Base-by-base conservation (phyloP, 2,329 filamentous ascomycete species). In the Pseudogymnoascus sp. region DNA sequence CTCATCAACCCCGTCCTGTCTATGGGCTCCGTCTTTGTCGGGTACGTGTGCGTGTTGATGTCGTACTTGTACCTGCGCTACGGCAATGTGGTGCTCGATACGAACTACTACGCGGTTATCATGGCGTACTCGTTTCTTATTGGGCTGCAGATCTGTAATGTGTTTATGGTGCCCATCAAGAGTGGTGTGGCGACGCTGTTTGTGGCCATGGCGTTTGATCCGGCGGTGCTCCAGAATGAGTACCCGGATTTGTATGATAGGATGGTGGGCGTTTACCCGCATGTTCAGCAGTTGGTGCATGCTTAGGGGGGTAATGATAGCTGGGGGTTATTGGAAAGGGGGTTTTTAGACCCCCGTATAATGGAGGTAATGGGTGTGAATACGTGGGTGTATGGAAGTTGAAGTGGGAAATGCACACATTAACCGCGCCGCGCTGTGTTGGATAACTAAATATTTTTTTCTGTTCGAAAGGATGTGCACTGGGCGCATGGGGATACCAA, bases 131-230 rank as follows among this genome's bases (percentile, higher is more conserved):
- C 91, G 0, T 96, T 97, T 77, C 77, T 97, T 61, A 92, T 97
- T 66, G 93, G 93, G 6, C 77, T 96, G 67, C 93, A 97, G 74
- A 89, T 97, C 64, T 89, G 88, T 73, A 89, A 95, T 74, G 84
- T 96, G 66, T 95, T 97, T 76, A 90, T 93, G 35, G 93, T 90
- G 0, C 93, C 93, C 0, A 80, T 97, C 63, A 87, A 87, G 66
- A 92, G 88, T 69, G 93, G 93, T n/a, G 85, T 96, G 66, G 90
- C 96, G 68, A 95, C 92, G 0, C 90, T 96, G 65, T 97, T 97
- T 69, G 91, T 96, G 0, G 92, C 91, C 0, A 78, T 82, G 52
- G 84, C 83, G 0, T 88, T 85, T 81, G 84, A 87, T 59, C 85
- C 85, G 0, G 82, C 89, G 70, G 89, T 93, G 7, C 78, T 96